phyloP scores from a whole-genome alignment of 1,284 basidiomycete genomes.

The Ceratobasidium sp. region DNA sequence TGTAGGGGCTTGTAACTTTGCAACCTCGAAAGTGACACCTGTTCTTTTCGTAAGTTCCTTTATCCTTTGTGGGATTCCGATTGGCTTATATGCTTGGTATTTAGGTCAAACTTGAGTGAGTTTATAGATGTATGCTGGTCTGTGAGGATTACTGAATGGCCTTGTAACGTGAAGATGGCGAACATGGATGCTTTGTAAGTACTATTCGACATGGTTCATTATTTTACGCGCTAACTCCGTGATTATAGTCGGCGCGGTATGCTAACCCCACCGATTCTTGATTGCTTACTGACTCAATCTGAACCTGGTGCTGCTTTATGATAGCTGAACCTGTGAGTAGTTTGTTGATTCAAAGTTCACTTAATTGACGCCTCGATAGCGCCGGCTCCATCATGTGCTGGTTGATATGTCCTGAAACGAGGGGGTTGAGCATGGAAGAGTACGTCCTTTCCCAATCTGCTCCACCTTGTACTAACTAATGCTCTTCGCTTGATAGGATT shows the following conservation, averaged over 20 bases:
- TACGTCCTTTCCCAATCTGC: not conserved
- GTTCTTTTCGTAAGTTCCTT: conserved; percentile 42
- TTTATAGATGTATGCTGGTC: no score
- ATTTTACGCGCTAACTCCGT: not conserved
- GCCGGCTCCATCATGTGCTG: conserved; percentile 42
- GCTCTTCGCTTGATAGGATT: conserved; percentile 9
- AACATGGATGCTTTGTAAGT: conserved; percentile 45
- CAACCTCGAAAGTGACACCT: conserved; percentile 43
- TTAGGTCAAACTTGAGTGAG: conserved; percentile 43
- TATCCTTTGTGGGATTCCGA: no score
- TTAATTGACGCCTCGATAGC: not conserved
- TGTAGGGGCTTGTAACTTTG: conserved; percentile 42
- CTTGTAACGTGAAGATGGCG: conserved; percentile 12
- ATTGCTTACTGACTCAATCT: not conserved
- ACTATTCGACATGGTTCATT: not conserved
- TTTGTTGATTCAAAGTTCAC: not conserved
- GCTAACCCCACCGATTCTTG: not conserved
- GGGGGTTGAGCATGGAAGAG: conserved; percentile 45
- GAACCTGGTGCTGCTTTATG: not conserved
- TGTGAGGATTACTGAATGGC: not conserved
- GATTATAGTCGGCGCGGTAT: conserved; percentile 35
- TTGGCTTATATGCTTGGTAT: not conserved
- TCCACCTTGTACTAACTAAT: not conserved
- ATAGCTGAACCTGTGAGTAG: conserved; percentile 43
- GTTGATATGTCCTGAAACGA: conserved; percentile 44